Conservation (phyloP, 495 filamentous ascomycete species). For the Neurospora sp. region DNA sequence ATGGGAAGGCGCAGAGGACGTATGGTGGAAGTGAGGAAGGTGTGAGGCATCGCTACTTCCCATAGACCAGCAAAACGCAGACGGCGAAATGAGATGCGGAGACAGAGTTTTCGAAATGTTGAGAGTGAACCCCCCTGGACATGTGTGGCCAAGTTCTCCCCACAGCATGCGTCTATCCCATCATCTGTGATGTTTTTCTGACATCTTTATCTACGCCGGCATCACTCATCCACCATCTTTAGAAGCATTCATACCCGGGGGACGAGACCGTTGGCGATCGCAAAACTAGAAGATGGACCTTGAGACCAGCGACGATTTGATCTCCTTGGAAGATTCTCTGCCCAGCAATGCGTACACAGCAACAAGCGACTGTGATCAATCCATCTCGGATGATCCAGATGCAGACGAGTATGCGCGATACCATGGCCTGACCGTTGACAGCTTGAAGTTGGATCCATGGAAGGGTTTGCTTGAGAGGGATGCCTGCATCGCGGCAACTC, state of each 20-base stretch:
- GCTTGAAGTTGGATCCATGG: slow-evolving; percentile 8
- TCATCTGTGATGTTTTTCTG: not conserved
- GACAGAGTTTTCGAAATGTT: not conserved
- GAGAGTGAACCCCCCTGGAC: not conserved
- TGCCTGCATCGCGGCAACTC: slow-evolving; percentile 6
- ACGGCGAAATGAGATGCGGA: not conserved
- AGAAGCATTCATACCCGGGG: not conserved
- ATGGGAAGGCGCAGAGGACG: not conserved
- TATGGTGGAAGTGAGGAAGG: not conserved
- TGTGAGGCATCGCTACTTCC: not conserved
- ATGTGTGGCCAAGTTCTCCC: not conserved
- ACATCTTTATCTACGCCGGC: not conserved
- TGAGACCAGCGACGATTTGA: slow-evolving; percentile 10
- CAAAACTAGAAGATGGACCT: slow-evolving; percentile 11
- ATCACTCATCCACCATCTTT: not conserved
- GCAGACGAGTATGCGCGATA: slow-evolving; percentile 33
- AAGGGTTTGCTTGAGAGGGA: slow-evolving; percentile 3
- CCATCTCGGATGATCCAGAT: slow-evolving; percentile 1
- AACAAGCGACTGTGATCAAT: not conserved
- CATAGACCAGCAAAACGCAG: not conserved
- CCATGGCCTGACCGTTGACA: slow-evolving; percentile 30
- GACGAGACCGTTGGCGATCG: not conserved
- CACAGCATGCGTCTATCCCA: not conserved
- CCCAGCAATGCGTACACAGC: not conserved
- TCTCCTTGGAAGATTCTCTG: slow-evolving; percentile 12